A percentile compares a stretch with the other conserved stretches of the same genome.
Conservation (phyloP, 2,329 filamentous ascomycete species). For the Dissoconium aciculare region DNA sequence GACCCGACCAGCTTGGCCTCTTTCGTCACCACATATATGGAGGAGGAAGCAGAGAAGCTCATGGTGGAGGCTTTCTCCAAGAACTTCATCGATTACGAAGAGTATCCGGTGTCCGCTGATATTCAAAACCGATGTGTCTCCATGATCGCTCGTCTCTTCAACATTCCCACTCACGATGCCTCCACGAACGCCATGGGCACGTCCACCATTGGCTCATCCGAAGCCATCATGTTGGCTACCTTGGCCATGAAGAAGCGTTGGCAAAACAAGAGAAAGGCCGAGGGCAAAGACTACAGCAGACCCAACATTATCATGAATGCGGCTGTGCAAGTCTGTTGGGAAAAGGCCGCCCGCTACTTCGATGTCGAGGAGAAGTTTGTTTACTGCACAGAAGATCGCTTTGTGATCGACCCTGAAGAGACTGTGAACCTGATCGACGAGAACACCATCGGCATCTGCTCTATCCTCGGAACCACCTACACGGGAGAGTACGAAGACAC, state of each 20-base stretch:
- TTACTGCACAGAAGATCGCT: constrained; percentile 46
- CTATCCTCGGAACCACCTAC: constrained; percentile 84
- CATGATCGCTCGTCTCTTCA: constrained; percentile 71
- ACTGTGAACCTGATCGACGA: constrained; percentile 48
- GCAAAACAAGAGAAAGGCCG: constrained; percentile 72
- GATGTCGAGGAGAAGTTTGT: constrained; percentile 81
- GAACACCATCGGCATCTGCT: constrained; percentile 78
- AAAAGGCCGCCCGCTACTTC: constrained; percentile 48
- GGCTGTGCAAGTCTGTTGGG: constrained; percentile 94
- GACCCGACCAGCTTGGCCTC: constrained; percentile 53
- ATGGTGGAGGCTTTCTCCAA: constrained; percentile 87
- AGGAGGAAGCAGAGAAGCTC: constrained; percentile 89
- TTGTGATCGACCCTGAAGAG: constrained; percentile 48
- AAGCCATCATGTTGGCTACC: constrained; percentile 69
- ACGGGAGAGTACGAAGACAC: constrained; percentile 93
- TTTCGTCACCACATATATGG: constrained; percentile 96
- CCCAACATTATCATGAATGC: constrained; percentile 95
- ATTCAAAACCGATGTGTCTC: constrained; percentile 69
- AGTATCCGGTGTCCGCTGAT: constrained; percentile 37
- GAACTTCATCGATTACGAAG: constrained; percentile 56
- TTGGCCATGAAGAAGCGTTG: constrained; percentile 92
- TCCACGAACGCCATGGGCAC: constrained; percentile 62
- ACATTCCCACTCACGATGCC: constrained; percentile 48
- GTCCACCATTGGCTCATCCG: constrained; percentile 75
- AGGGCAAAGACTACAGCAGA: constrained; percentile 61